These are phyloP conservation scores for Galeopsis tetrahit DNA, from an alignment of 257 asterid species.

Conservation along the genomic window DNA sequence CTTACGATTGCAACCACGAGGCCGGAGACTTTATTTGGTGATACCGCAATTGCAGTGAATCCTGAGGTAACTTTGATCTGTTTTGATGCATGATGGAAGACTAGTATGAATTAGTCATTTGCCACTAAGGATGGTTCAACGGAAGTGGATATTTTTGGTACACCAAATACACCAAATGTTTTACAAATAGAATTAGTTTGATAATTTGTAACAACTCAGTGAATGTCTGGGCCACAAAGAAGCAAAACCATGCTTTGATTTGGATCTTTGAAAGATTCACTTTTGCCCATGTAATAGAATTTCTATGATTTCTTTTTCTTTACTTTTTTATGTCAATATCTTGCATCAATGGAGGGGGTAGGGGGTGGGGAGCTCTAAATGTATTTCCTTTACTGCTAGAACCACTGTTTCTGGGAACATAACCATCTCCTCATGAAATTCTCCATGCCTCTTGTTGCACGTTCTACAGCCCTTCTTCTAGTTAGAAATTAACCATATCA, in stretches of 20 bases:
- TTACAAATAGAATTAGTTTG: neutral
- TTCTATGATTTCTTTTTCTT: neutral
- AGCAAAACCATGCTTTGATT: neutral
- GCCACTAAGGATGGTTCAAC: conserved; percentile 10
- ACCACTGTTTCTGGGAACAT: conserved; percentile 1
- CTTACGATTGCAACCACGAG: conserved; percentile 96
- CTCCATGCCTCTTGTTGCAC: neutral
- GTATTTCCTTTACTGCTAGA: neutral
- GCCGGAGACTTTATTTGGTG: conserved; percentile 98
- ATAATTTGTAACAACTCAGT: neutral
- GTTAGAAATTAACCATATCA: neutral
- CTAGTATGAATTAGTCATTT: conserved; percentile 1
- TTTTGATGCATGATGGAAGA: conserved; percentile 13
- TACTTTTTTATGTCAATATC: neutral
- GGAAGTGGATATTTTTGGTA: conserved; percentile 14
- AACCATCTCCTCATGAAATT: conserved; percentile 14
- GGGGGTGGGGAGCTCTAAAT: neutral
- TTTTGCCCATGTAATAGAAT: neutral
- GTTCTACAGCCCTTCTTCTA: neutral
- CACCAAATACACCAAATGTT: neutral
- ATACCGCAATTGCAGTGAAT: conserved; percentile 92
- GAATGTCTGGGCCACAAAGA: neutral
- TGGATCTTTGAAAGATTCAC: conserved; percentile 11
- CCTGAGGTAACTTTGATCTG: conserved; percentile 65
- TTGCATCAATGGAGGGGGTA: neutral